phyloP scores from a whole-genome alignment of 495 filamentous ascomycete genomes.

The Neurospora discreta region DNA sequence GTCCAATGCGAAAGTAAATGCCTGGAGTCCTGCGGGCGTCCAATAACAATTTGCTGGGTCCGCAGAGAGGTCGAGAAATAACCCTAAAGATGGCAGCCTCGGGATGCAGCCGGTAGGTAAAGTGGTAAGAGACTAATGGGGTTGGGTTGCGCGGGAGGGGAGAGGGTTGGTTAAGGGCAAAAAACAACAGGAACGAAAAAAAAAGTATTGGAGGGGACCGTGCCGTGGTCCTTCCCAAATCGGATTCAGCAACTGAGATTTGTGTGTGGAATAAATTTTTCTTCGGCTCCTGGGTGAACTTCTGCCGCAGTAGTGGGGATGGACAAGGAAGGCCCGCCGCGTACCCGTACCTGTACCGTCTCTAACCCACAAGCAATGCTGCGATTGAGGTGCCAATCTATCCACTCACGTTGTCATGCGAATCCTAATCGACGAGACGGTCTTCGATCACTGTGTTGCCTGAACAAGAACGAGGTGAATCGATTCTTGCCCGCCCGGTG shows the following conservation, averaged over 20 bases:
- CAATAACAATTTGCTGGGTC: neutral
- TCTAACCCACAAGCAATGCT: neutral
- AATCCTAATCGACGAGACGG: neutral
- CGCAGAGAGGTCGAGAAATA: slow-evolving; percentile 10
- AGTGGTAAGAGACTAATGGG: slow-evolving; percentile 1
- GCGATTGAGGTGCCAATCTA: neutral
- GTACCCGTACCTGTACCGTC: neutral
- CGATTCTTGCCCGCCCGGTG: neutral
- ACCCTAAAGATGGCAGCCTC: slow-evolving; percentile 10
- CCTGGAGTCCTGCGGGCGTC: neutral
- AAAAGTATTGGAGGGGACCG: slow-evolving; percentile 12
- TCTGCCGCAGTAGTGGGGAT: slow-evolving; percentile 22
- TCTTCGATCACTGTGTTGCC: neutral
- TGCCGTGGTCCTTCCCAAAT: slow-evolving; percentile 13
- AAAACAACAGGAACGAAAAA: slow-evolving; percentile 12
- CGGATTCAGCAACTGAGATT: slow-evolving; percentile 17
- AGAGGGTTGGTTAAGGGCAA: slow-evolving; percentile 5
- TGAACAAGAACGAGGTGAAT: neutral
- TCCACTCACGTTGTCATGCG: neutral
- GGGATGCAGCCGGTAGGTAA: slow-evolving; percentile 7
- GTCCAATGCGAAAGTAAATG: neutral
- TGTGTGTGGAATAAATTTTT: slow-evolving; percentile 32
- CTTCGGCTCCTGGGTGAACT: slow-evolving; percentile 13
- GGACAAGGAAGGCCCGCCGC: slow-evolving; percentile 2
- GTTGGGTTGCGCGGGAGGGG: neutral